A percentile compares a stretch with the other conserved stretches of the same genome.
These are phyloP conservation scores for Starmerella vitae DNA, from an alignment of 805 yeast genomes.

Conservation along the genomic window DNA sequence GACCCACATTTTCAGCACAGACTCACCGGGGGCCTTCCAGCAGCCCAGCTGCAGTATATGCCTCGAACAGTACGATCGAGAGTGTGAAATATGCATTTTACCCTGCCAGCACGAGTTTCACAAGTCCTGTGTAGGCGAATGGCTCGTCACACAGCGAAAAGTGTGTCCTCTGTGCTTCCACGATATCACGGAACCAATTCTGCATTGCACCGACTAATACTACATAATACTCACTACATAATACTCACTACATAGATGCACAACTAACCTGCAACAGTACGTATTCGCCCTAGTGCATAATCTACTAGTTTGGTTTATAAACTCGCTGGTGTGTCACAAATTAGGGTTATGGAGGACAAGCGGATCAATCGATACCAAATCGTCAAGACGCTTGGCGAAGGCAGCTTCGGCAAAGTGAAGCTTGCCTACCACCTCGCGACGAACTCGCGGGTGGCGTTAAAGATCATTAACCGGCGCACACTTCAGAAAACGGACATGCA, in stretches of 20 bases:
- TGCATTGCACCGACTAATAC: no score
- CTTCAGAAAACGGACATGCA: slow-evolving; percentile 94
- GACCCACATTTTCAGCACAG: slow-evolving; percentile 25
- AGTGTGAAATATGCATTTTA: slow-evolving; percentile 37
- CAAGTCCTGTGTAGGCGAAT: slow-evolving; percentile 42
- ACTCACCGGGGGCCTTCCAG: slow-evolving; percentile 2
- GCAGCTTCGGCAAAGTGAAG: slow-evolving; percentile 92
- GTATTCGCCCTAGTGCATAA: no score
- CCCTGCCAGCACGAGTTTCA: slow-evolving; percentile 54
- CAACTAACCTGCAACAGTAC: no score
- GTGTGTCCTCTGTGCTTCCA: slow-evolving; percentile 49
- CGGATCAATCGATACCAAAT: slow-evolving; percentile 87
- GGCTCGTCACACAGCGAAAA: slow-evolving; percentile 43
- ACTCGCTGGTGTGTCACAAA: no score
- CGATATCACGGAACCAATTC: slow-evolving; percentile 21
- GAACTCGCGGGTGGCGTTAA: slow-evolving; percentile 83
- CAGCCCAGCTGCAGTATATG: slow-evolving; percentile 41
- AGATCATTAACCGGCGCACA: slow-evolving; percentile 83
- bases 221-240: no score
- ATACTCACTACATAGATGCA: no score
- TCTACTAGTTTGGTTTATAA: no score
- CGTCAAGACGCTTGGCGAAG: slow-evolving; percentile 86
- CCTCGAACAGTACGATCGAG: slow-evolving; percentile 40
- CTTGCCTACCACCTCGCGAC: slow-evolving; percentile 81
- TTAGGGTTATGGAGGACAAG: slow-evolving; percentile 20